Evolutionary conservation across 768 basidiomycete genomes (phyloP).

Genomic region (Russula sp.): DNA sequence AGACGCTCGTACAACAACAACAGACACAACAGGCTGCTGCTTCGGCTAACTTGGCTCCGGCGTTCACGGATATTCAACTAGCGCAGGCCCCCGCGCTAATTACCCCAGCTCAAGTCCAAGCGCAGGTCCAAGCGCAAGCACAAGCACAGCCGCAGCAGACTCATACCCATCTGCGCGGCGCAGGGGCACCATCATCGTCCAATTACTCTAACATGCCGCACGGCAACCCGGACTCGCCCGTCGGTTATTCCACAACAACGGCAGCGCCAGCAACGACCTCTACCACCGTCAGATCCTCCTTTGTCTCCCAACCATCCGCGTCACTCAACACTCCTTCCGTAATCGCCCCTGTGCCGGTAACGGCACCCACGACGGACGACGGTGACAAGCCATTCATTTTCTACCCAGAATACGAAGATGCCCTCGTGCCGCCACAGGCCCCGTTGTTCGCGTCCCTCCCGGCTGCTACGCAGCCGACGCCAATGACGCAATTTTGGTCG

Average conservation of each 20-base stretch:
- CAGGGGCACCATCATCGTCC: constrained; percentile 11
- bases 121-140: background rate
- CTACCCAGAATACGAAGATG: constrained; percentile 29
- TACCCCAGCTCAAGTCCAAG: constrained; percentile 9
- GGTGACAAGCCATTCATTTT: constrained; percentile 31
- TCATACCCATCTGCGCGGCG: background rate
- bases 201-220: constrained; percentile 20
- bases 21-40: background rate
- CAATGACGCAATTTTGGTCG: constrained; percentile 23
- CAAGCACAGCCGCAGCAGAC: background rate
- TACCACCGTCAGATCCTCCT: background rate
- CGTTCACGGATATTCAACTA: constrained; percentile 21
- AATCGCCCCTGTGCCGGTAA: background rate
- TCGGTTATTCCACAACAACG: constrained; percentile 9
- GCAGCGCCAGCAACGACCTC: background rate
- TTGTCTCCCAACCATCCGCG: constrained; percentile 11
- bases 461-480: background rate
- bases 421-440: constrained; percentile 13
- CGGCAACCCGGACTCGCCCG: constrained; percentile 17
- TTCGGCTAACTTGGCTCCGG: constrained; percentile 18
- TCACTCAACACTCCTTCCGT: background rate
- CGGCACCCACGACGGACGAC: constrained; percentile 17
- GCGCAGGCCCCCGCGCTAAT: constrained; percentile 11
- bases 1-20: constrained; percentile 10
- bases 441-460: constrained; percentile 19